Evolutionary conservation across 2,329 filamentous ascomycete species (phyloP).

Genomic region (Cordyceps javanica): DNA sequence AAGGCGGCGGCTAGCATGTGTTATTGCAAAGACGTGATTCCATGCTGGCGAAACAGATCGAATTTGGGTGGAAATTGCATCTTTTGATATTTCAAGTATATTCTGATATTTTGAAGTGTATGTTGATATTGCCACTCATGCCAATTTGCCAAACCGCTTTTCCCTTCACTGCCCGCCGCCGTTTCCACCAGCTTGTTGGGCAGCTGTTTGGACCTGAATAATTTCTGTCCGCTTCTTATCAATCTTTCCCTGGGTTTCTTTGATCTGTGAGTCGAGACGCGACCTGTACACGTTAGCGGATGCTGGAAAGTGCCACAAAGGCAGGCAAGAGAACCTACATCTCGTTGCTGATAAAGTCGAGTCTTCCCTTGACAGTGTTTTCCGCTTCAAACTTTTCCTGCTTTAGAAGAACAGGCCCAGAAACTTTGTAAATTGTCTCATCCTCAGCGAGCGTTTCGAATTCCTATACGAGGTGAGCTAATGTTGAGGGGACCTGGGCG

Average conservation of each 20-base stretch:
- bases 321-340: conserved; percentile 55
- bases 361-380: conserved; percentile 79
- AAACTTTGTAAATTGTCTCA: conserved; percentile 91
- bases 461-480: conserved; percentile 49
- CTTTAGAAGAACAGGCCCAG: conserved; percentile 88
- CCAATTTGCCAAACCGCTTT: neutral
- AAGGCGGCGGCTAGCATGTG: too few relatives aligned
- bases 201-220: conserved; percentile 47
- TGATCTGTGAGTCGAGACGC: conserved; percentile 46
- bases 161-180: conserved; percentile 2
- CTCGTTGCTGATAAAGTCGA: conserved; percentile 91
- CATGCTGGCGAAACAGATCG: too few relatives aligned
- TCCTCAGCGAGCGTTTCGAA: conserved; percentile 73
- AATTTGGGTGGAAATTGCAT: too few relatives aligned
- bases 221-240: conserved; percentile 56
- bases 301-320: too few relatives aligned
- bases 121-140: too few relatives aligned
- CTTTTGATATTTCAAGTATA: neutral
- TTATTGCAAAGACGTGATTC: too few relatives aligned
- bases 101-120: neutral
- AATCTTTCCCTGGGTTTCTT: conserved; percentile 48
- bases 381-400: conserved; percentile 89
- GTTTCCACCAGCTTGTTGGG: conserved; percentile 32
- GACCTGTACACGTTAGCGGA: conserved; percentile 20
- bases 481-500: neutral